Base-by-base conservation (phyloP, 2,329 filamentous ascomycete species). In the Aphanoascus verrucosus region DNA sequence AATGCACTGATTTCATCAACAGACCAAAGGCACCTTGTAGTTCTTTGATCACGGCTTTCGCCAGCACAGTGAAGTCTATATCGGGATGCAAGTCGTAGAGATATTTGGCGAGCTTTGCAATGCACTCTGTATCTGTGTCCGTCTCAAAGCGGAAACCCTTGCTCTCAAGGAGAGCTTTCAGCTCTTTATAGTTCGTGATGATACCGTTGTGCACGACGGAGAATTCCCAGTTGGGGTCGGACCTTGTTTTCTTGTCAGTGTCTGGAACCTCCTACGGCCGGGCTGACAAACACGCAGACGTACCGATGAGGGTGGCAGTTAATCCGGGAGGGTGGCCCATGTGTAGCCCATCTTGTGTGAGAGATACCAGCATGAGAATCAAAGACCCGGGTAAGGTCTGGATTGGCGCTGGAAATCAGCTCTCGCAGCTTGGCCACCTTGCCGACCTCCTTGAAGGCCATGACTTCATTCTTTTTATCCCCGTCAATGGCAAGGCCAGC, bases 161-260 rank as follows among this genome's bases (percentile, higher is more conserved):
- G 78, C 80, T 80, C 75, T 85, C 81, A 63, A 98, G 81, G 59
- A 98, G 83, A 58, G 86, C 88, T 83, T 91, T 95, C 65, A 98
- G 78, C 77, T 98, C 93, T 81, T 98, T 98, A 83, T 98, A 98
- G 82, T 98, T 98, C 77, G 93, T 98, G 75, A 98, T 98, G 80
- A 98, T 98, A 69, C 93, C 93, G 75, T 98, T 98, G 85, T 98
- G 93, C 57, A 97, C 93, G 64, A 98, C 84, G 61, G 88, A 81
- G 73, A 98, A 98, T 75, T 98, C 86, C 89, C 91, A 98, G 66
- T 77, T 87, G 64, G 85, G 82, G 72, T 98, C 93, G 61, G 91
- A 97, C 73, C 90, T 94, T 34, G 15, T 20, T 5, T 14, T 14
- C 4, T 5, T 1, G 41, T 53, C 11, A 53, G 42, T 17, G 6